These are phyloP conservation scores for Pichia sp. DNA, from an alignment of 1,139 yeast genomes.

Conservation along the genomic window DNA sequence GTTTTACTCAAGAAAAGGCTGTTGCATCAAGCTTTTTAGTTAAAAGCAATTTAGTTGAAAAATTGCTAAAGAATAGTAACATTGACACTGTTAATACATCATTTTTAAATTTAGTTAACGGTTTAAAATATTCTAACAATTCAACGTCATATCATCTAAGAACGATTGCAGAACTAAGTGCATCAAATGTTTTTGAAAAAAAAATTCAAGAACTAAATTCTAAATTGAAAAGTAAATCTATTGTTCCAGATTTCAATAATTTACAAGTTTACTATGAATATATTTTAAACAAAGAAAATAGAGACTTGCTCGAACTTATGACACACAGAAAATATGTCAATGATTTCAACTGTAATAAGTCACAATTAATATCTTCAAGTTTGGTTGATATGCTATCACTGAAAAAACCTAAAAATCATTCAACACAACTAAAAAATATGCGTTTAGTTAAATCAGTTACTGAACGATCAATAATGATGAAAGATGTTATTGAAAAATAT, in stretches of 20 bases:
- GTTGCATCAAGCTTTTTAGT: conserved; percentile 48
- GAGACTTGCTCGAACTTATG: conserved; percentile 44
- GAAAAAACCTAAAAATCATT: conserved; percentile 16
- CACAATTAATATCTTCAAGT: conserved; percentile 53
- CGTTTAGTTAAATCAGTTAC: conserved; percentile 37
- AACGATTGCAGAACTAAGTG: conserved; percentile 41
- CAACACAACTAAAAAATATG: conserved; percentile 21
- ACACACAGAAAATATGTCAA: conserved; percentile 61
- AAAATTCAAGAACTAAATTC: conserved; percentile 39
- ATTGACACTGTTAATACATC: conserved; percentile 35
- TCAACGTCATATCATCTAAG: conserved; percentile 44
- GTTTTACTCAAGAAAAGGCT: conserved; percentile 67
- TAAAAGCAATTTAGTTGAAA: conserved; percentile 41
- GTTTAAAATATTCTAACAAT: conserved; percentile 45
- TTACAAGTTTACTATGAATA: conserved; percentile 58
- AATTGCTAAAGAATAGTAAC: conserved; percentile 30
- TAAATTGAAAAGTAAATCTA: conserved; percentile 32
- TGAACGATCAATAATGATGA: conserved; percentile 40
- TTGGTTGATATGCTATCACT: conserved; percentile 31
- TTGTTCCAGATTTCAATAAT: conserved; percentile 39
- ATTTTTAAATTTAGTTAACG: conserved; percentile 47
- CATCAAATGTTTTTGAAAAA: conserved; percentile 39
- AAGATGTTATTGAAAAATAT: conserved; percentile 60
- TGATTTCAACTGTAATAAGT: conserved; percentile 49
- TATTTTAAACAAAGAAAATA: conserved; percentile 46